Conservation (phyloP, 768 basidiomycete genomes). For the Russula olivacea region DNA sequence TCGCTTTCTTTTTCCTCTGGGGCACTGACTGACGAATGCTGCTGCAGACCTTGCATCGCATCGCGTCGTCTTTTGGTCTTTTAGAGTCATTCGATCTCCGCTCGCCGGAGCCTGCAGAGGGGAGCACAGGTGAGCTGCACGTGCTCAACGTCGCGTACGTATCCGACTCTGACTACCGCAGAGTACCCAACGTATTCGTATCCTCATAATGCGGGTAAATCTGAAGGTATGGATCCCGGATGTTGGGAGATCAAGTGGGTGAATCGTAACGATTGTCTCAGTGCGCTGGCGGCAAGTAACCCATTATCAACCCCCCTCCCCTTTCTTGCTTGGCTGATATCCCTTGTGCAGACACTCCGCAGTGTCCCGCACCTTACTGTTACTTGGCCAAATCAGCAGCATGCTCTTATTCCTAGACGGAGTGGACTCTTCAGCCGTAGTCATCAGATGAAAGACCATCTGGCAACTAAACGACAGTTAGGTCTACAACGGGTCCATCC, state of each 20-base stretch:
- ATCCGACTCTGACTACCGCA: not conserved
- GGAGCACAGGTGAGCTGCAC: slow-evolving; percentile 15
- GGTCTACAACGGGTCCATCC: not conserved
- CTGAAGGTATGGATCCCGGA: slow-evolving; percentile 47
- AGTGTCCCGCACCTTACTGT: slow-evolving; percentile 65
- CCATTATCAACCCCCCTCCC: not conserved
- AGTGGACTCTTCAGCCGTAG: not conserved
- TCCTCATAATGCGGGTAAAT: slow-evolving; percentile 56
- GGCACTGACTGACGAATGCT: not conserved
- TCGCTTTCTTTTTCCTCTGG: not conserved
- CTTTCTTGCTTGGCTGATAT: not conserved
- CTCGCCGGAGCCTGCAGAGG: slow-evolving; percentile 14
- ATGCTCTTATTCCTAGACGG: slow-evolving; percentile 29
- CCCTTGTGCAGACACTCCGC: slow-evolving; percentile 50
- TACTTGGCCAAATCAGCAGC: slow-evolving; percentile 68
- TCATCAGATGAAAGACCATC: slow-evolving; percentile 10
- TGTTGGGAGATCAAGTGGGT: slow-evolving; percentile 80
- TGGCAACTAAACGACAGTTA: not conserved
- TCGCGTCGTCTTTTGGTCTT: slow-evolving; percentile 57
- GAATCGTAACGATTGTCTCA: slow-evolving; percentile 68
- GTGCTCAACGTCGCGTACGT: not conserved
- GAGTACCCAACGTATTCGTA: slow-evolving; percentile 3
- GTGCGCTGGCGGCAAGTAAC: slow-evolving; percentile 58
- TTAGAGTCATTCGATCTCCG: slow-evolving; percentile 50
- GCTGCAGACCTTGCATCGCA: slow-evolving; percentile 43